Percentiles rank a stretch among this genome's conserved stretches.
Conservation (phyloP, 2,329 filamentous ascomycete species). For the Byssochlamys sp. region DNA sequence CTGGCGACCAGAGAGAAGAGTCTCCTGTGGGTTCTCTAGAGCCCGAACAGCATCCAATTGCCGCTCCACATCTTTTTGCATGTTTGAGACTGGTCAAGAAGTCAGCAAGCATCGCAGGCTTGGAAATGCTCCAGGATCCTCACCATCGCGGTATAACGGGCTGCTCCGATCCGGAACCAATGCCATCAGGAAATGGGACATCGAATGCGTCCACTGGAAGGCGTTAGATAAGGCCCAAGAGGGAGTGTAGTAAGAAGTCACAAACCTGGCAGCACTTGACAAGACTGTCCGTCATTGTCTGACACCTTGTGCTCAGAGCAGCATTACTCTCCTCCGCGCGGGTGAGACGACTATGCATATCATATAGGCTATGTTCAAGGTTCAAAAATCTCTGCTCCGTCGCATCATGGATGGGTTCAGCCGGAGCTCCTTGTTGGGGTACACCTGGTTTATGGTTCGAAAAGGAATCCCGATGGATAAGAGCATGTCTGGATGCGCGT, state of each 20-base stretch:
- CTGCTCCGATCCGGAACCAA: constrained; percentile 68
- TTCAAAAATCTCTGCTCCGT: constrained; percentile 63
- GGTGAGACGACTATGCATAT: constrained; percentile 64
- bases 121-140: constrained; percentile 24
- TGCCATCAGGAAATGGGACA: constrained; percentile 64
- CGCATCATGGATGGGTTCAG: constrained; percentile 71
- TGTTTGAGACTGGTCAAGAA: constrained; percentile 36
- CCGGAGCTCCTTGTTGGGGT: constrained; percentile 74
- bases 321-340: constrained; percentile 76
- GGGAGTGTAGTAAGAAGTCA: constrained; percentile 1
- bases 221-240: constrained; percentile 2
- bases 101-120: constrained; percentile 8
- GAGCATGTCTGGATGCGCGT: constrained; percentile 78
- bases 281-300: constrained; percentile 71
- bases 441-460: constrained; percentile 63
- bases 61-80: constrained; percentile 55
- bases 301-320: constrained; percentile 69
- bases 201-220: constrained; percentile 68
- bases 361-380: constrained; percentile 74
- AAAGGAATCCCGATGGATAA: constrained; percentile 87
- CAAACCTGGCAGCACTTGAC: constrained; percentile 59
- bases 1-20: constrained; percentile 53
- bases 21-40: constrained; percentile 56
- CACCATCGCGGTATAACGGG: constrained; percentile 71
- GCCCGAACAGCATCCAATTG: constrained; percentile 50